phyloP scores from a whole-genome alignment of 331 rosid genomes.

The Phaseolus coccineus region DNA sequence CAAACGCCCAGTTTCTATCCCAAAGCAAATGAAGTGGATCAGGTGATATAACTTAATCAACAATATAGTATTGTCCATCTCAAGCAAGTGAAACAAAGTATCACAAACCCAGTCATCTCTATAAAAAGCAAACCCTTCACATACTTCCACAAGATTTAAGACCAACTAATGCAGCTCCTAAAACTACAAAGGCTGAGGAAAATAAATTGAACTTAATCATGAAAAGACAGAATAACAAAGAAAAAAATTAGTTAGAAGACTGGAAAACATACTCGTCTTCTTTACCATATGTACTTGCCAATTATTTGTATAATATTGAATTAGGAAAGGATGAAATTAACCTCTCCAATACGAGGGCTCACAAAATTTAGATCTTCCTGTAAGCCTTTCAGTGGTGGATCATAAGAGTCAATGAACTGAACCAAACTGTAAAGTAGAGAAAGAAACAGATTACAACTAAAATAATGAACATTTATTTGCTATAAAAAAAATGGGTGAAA shows the following conservation, averaged over 20 bases:
- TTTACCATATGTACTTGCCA: constrained; percentile 25
- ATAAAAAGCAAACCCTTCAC: constrained; percentile 16
- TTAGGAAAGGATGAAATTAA: constrained; percentile 54
- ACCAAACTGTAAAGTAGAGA: constrained; percentile 71
- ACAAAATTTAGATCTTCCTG: constrained; percentile 97
- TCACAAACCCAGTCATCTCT: constrained; percentile 30
- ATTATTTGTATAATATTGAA: constrained; percentile 33
- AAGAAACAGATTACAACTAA: constrained; percentile 41
- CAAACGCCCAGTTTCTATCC: constrained; percentile 13
- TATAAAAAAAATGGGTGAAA: not conserved
- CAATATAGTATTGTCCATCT: constrained; percentile 1
- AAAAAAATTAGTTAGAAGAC: not conserved
- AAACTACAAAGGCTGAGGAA: constrained; percentile 20
- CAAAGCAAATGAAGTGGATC: constrained; percentile 38
- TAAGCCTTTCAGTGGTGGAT: constrained; percentile 93
- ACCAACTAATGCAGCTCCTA: constrained; percentile 26
- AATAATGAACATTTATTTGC: constrained; percentile 29
- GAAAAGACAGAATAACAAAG: constrained; percentile 22
- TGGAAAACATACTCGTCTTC: constrained; percentile 23
- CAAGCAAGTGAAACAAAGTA: constrained; percentile 15
- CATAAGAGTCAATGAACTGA: constrained; percentile 92
- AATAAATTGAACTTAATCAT: constrained; percentile 35
- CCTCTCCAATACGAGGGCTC: constrained; percentile 99
- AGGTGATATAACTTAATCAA: constrained; percentile 24
- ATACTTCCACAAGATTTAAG: constrained; percentile 29